Evolutionary conservation across 306 rosid genomes (phyloP), one percentile per base, ranked within the genome.

Genomic region (Pterocarpus santalinus): DNA sequence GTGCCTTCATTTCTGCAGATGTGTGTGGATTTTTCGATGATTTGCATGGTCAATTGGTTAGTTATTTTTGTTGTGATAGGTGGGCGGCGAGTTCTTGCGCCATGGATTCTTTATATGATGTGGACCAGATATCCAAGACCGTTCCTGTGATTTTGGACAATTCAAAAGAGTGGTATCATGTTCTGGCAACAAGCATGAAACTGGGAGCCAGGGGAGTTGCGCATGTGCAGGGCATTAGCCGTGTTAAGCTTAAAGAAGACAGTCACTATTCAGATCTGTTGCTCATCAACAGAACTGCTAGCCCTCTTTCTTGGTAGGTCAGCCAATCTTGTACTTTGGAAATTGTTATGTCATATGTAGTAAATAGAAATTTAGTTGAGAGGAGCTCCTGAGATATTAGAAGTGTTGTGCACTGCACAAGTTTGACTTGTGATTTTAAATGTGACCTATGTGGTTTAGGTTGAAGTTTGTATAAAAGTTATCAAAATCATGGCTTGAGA

Each of bases 281-380:
- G 86, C 92, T 96, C 38, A 86, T 96, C 80, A 96, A 96, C 93
- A 90, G 98, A 86, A 92, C 97, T 64, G 94, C 98, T 39, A 92
- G 92, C 88, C 96, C 87, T 69, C 97, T 94, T 78, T 90, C 98
- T 78, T 92, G 97, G 97, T 94, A 88, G 79, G 38, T 80, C 56
- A 58, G 46, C 39, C 30, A 30, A 17, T 65, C 78, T 36, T 15
- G 30, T 55, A 2, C 15, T 12, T 47, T 15, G 28, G 41, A n/a
- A 46, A 14, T 49, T 63, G 1, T 47, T 22, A 32, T 62, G 36
- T 62, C 43, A 32, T 47, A 12, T 76, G 12, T 70, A 17, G 64
- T 77, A 44, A 38, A 55, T 53, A 69, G 9, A 39, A 52, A 52
- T 39, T 81, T 73, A 39, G 46, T 30, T 33, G n/a, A 34, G 69